Evolutionary conservation across 2,329 filamentous ascomycete species (phyloP).

Genomic region (Cladosporium sp.): DNA sequence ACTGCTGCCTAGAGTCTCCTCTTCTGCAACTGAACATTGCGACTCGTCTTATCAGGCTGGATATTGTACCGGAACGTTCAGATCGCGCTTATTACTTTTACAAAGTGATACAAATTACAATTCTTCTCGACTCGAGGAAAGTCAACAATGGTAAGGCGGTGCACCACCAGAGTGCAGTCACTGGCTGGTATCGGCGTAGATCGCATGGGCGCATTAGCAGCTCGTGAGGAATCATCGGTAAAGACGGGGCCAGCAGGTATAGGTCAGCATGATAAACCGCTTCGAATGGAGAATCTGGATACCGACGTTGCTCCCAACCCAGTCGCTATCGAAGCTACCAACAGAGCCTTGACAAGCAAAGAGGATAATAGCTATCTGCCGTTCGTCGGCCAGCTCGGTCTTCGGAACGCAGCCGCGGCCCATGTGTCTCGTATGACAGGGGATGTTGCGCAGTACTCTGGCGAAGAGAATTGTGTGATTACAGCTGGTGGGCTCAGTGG

Average conservation of each 20-base stretch:
- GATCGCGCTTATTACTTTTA: too few relatives aligned
- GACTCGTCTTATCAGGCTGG: too few relatives aligned
- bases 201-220: conserved; percentile 17
- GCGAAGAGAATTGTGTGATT: conserved; percentile 12
- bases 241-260: neutral
- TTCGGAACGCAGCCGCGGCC: conserved; percentile 8
- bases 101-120: too few relatives aligned
- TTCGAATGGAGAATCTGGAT: neutral
- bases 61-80: too few relatives aligned
- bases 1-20: too few relatives aligned
- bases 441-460: neutral
- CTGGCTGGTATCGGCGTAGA: neutral
- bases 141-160: neutral
- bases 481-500: conserved; percentile 9
- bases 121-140: too few relatives aligned
- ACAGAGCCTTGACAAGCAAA: neutral
- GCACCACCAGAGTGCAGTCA: neutral
- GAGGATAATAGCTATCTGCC: conserved; percentile 8
- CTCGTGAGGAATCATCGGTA: neutral
- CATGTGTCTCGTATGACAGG: conserved; percentile 13
- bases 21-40: too few relatives aligned
- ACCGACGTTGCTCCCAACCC: neutral
- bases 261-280: neutral
- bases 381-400: conserved; percentile 10
- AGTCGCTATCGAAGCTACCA: neutral